Evolutionary conservation across 1,139 yeast species (phyloP), one percentile per base, ranked within the genome.

Genomic region (Entelexis sorbosivorans): DNA sequence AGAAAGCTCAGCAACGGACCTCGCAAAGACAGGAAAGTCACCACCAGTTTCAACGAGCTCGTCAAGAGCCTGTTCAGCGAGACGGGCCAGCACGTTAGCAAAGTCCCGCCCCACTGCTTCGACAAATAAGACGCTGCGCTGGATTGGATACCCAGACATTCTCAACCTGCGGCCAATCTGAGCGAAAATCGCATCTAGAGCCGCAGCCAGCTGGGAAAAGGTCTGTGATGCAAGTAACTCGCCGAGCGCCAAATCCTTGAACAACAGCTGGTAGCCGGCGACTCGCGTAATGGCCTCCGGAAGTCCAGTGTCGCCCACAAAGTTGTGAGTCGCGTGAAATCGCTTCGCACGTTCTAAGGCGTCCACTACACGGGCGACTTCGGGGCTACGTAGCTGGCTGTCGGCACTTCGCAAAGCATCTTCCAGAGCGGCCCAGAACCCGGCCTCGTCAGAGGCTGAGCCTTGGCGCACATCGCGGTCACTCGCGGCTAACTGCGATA

Each of bases 391-490:
- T 2, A 84, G 66, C 63, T 87, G 96, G 2, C 71, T 70, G 49
- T 76, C 76, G 1, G 86, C 72, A 5, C 79, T 71, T 6, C 62
- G 56, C 35, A 89, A 68, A 0, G 88, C 81, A 1, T 68, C 64
- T 60, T 85, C 93, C 72, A 85, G 73, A 0, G 87, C 77, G 22
- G 72, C 70, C 96, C 97, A 89, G 60, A 85, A 89, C 49, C 74
- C 77, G 13, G 83, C 73, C 61, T 89, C 96, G 28, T 72, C 64
- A 42, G 81, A 64, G 33, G 70, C 69, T 2, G 52, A 31, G n/a
- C 54, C 39, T 24, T 36, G 32, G 2, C 34, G 31, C 9, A 67
- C 17, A 64, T 70, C n/a, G 66, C 60, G 53, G 44, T 50, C 54
- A 22, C 49, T 50, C 2, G 42, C 11, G 11, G 39, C 62, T 54